phyloP scores from a whole-genome alignment of 768 basidiomycete genomes.

The Lyophyllum shimeji region DNA sequence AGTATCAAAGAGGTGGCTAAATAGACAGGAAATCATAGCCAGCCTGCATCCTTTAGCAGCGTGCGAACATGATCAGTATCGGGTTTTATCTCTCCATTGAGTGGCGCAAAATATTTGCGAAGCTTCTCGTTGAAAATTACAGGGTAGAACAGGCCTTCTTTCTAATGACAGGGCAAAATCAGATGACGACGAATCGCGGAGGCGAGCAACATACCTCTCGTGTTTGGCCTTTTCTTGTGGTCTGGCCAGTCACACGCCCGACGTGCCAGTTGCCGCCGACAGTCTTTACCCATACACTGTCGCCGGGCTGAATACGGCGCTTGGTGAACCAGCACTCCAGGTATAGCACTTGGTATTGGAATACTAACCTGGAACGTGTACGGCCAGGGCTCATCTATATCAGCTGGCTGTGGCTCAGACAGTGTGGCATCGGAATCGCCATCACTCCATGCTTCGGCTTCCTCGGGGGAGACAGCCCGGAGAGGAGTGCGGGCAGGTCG shows the following conservation, averaged over 20 bases:
- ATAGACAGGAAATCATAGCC: conserved; percentile 28
- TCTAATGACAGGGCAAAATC: conserved; percentile 26
- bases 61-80: conserved; percentile 44
- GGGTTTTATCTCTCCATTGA: conserved; percentile 69
- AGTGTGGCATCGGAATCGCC: conserved; percentile 31
- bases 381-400: conserved; percentile 50
- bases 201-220: conserved; percentile 37
- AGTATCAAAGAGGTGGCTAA: not conserved
- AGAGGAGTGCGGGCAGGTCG: conserved; percentile 15
- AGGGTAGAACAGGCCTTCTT: conserved; percentile 52
- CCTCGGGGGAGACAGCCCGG: conserved; percentile 33
- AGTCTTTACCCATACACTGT: conserved; percentile 53
- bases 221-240: conserved; percentile 43
- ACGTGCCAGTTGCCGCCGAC: conserved; percentile 49
- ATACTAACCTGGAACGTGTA: conserved; percentile 50
- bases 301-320: conserved; percentile 23
- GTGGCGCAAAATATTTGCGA: conserved; percentile 61
- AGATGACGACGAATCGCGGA: not conserved
- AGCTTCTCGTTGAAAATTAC: conserved; percentile 48
- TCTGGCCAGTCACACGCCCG: conserved; percentile 47
- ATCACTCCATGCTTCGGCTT: conserved; percentile 35
- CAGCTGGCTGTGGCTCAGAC: conserved; percentile 31
- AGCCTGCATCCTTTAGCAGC: conserved; percentile 49
- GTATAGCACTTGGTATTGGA: not conserved
- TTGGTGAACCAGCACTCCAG: not conserved